phyloP scores from a whole-genome alignment of 805 yeast species.

The Wickerhamiella spandovensis region DNA sequence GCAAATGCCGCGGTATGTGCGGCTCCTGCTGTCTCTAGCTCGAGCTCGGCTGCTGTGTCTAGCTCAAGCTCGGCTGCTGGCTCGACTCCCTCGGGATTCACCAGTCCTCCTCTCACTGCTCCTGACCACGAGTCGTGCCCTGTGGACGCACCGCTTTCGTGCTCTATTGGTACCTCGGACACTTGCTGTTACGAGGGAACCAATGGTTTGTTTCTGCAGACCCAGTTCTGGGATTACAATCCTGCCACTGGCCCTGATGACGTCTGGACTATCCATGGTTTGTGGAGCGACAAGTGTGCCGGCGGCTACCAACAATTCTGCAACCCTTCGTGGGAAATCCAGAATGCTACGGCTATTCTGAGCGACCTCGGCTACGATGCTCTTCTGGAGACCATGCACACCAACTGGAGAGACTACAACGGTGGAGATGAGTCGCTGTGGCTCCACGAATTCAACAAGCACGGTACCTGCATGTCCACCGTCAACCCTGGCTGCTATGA shows the following conservation, averaged over 20 bases:
- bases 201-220: constrained; percentile 69
- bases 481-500: constrained; percentile 58
- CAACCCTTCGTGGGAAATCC: constrained; percentile 43
- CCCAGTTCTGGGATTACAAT: constrained; percentile 87
- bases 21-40: background rate
- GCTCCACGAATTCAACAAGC: constrained; percentile 90
- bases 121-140: constrained; percentile 22
- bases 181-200: constrained; percentile 78
- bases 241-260: constrained; percentile 63
- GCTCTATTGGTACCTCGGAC: constrained; percentile 26
- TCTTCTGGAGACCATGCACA: constrained; percentile 42
- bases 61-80: background rate
- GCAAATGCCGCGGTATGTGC: background rate
- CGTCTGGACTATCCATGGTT: constrained; percentile 68
- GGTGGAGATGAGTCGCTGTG: constrained; percentile 61
- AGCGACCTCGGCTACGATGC: constrained; percentile 30
- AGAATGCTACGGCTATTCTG: constrained; percentile 36
- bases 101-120: background rate
- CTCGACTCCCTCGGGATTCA: background rate
- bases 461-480: constrained; percentile 84
- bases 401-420: constrained; percentile 60
- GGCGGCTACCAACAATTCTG: constrained; percentile 76
- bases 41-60: background rate
- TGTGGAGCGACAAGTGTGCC: constrained; percentile 82
- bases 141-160: constrained; percentile 23